A percentile compares a stretch with the other conserved stretches of the same genome.
phyloP scores from a whole-genome alignment of 1,139 yeast genomes.

The Oligophagozyma castellii region DNA sequence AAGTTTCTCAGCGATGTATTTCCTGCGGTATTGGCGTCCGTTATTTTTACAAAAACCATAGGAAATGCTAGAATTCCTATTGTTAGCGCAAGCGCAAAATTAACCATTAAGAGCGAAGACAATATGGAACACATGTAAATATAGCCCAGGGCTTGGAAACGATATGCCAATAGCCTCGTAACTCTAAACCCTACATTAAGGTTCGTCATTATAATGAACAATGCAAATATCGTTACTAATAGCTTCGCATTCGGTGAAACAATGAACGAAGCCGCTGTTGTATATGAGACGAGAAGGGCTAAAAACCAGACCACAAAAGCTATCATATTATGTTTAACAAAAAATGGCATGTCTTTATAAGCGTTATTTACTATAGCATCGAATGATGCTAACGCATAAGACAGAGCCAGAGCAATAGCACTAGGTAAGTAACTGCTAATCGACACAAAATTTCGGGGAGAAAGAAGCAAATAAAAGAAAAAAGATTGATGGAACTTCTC shows the following conservation, averaged over 20 bases:
- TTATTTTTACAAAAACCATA: slow-evolving; percentile 39
- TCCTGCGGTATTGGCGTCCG: slow-evolving; percentile 4
- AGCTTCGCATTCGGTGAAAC: slow-evolving; percentile 7
- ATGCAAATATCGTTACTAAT: no score
- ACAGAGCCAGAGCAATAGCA: slow-evolving; percentile 57
- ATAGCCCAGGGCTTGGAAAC: slow-evolving; percentile 32
- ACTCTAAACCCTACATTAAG: slow-evolving; percentile 8
- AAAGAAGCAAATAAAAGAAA: slow-evolving; percentile 75
- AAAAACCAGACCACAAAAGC: slow-evolving; percentile 10
- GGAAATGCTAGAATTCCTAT: slow-evolving; percentile 63
- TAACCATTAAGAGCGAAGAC: slow-evolving; percentile 65
- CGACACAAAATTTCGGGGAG: slow-evolving; percentile 73
- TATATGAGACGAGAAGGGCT: slow-evolving; percentile 15
- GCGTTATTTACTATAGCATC: slow-evolving; percentile 40
- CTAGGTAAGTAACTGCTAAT: slow-evolving; percentile 90
- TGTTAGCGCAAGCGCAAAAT: slow-evolving; percentile 66
- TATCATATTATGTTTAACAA: slow-evolving; percentile 10
- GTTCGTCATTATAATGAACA: slow-evolving; percentile 2
- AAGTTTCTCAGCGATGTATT: slow-evolving; percentile 16
- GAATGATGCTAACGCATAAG: slow-evolving; percentile 61
- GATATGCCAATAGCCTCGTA: slow-evolving; percentile 12
- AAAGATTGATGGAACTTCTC: slow-evolving; percentile 97
- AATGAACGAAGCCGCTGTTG: slow-evolving; percentile 14
- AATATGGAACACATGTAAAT: slow-evolving; percentile 55
- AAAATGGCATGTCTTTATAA: slow-evolving; percentile 10